These are phyloP conservation scores for Phytophthora europaea DNA, from an alignment of 352 stramenopile genomes.

Conservation along the genomic window DNA sequence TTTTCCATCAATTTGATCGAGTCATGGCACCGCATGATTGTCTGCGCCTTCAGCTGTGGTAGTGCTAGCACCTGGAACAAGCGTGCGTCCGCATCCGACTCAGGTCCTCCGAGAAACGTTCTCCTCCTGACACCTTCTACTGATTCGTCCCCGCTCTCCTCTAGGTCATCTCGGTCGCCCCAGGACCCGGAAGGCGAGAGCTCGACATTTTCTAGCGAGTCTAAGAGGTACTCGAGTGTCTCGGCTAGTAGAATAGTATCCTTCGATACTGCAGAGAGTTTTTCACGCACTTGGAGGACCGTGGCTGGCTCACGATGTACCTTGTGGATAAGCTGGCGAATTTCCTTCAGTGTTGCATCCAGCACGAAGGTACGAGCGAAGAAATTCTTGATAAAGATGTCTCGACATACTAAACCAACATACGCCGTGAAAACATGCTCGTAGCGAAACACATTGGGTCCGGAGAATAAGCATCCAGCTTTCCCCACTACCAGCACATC, in stretches of 20 bases:
- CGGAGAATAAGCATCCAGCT: slow-evolving; percentile 94
- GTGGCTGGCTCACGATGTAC: slow-evolving; percentile 89
- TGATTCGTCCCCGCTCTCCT: slow-evolving; percentile 65
- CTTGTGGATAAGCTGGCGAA: slow-evolving; percentile 91
- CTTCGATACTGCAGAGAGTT: slow-evolving; percentile 93
- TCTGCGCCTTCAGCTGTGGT: slow-evolving; percentile 87
- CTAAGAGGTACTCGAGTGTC: slow-evolving; percentile 96
- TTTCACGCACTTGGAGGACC: slow-evolving; percentile 89
- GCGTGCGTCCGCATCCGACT: slow-evolving; percentile 55
- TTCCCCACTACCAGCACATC: slow-evolving; percentile 97
- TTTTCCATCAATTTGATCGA: slow-evolving; percentile 97
- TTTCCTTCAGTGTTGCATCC: slow-evolving; percentile 96
- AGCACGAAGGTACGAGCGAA: slow-evolving; percentile 97
- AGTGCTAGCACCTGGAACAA: slow-evolving; percentile 96
- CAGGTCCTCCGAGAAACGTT: slow-evolving; percentile 22
- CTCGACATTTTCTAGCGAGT: slow-evolving; percentile 94
- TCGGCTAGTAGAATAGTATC: slow-evolving; percentile 97
- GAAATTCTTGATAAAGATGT: slow-evolving; percentile 99
- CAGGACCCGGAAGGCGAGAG: slow-evolving; percentile 33
- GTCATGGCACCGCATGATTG: slow-evolving; percentile 94
- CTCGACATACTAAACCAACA: slow-evolving; percentile 96
- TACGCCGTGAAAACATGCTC: slow-evolving; percentile 97
- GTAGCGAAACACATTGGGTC: slow-evolving; percentile 96
- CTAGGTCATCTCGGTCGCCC: slow-evolving; percentile 13
- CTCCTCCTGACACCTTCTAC: slow-evolving; percentile 16